phyloP scores from a whole-genome alignment of 2,329 filamentous ascomycete species.

The Atkinsonella texensis region DNA sequence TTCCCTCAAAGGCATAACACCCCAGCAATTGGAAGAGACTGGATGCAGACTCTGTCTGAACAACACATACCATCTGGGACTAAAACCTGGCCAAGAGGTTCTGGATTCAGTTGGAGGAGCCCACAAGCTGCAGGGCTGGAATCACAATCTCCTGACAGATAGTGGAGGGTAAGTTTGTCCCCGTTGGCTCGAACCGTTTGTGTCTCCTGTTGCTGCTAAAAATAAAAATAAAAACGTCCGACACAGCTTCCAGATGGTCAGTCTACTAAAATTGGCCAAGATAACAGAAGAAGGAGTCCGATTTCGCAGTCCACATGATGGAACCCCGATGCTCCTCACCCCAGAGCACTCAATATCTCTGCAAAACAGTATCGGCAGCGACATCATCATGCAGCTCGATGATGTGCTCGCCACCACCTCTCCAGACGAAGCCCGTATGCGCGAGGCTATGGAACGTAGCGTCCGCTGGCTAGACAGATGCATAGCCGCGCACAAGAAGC shows the following conservation, averaged over 20 bases:
- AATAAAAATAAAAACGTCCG: too few relatives aligned
- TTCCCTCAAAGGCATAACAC: constrained; percentile 87
- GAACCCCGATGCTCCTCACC: constrained; percentile 88
- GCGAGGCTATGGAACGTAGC: constrained; percentile 88
- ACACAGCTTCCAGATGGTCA: constrained; percentile 96
- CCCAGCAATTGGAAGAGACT: constrained; percentile 80
- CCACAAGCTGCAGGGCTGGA: constrained; percentile 91
- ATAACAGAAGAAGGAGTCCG: constrained; percentile 93
- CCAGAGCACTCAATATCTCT: constrained; percentile 94
- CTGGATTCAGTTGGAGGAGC: constrained; percentile 82
- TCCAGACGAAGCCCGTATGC: constrained; percentile 76
- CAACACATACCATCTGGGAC: constrained; percentile 92
- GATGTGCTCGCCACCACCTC: constrained; percentile 96
- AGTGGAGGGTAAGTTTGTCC: constrained; percentile 47
- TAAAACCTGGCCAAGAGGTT: constrained; percentile 87
- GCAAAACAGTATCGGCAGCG: constrained; percentile 93
- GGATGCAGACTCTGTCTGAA: constrained; percentile 87
- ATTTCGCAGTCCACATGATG: constrained; percentile 94
- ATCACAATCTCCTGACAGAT: constrained; percentile 84
- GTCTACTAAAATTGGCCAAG: constrained; percentile 79
- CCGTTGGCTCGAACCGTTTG: too few relatives aligned
- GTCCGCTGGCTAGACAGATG: constrained; percentile 94
- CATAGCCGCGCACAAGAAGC: constrained; percentile 77
- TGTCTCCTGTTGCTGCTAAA: too few relatives aligned
- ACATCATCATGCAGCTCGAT: constrained; percentile 99